These are phyloP conservation scores for Iberis pinnata DNA, from an alignment of 345 rosid species.

Conservation along the genomic window DNA sequence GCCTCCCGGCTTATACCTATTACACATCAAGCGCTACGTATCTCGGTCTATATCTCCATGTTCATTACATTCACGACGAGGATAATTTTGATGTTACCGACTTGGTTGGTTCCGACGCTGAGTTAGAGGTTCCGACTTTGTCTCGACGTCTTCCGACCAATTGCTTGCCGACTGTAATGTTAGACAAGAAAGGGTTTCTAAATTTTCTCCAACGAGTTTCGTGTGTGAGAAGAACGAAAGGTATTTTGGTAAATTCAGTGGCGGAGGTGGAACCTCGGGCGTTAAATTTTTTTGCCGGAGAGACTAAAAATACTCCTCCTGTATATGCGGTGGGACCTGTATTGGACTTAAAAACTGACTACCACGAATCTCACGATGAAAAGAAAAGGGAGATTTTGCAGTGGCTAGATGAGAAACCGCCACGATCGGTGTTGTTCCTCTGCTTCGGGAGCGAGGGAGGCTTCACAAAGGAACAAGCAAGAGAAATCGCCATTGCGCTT, in stretches of 20 bases:
- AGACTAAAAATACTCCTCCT: constrained; percentile 11
- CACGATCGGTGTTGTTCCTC: constrained; percentile 44
- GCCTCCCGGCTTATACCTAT: constrained; percentile 36
- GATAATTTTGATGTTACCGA: constrained; percentile 8
- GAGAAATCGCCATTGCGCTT: constrained; percentile 41
- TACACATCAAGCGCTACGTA: constrained; percentile 33
- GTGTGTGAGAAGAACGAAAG: constrained; percentile 25
- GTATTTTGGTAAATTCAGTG: constrained; percentile 42
- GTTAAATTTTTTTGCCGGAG: constrained; percentile 8
- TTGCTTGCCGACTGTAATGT: constrained; percentile 15
- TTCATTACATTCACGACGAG: constrained; percentile 21
- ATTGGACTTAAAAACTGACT: constrained; percentile 23
- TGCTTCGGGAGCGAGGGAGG: constrained; percentile 65
- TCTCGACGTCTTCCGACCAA: constrained; percentile 29
- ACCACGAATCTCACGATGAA: not conserved
- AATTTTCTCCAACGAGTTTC: not conserved
- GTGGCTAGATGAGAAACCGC: constrained; percentile 51
- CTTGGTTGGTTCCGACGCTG: constrained; percentile 21
- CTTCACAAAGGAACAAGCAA: constrained; percentile 39
- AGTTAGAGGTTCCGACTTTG: constrained; percentile 30
- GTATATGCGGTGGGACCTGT: constrained; percentile 47
- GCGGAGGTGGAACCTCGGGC: constrained; percentile 37
- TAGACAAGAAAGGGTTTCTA: not conserved
- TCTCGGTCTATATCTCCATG: constrained; percentile 26
- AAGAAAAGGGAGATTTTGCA: constrained; percentile 19